phyloP scores from a whole-genome alignment of 257 asterid genomes.

The Ligustrum vulgare region DNA sequence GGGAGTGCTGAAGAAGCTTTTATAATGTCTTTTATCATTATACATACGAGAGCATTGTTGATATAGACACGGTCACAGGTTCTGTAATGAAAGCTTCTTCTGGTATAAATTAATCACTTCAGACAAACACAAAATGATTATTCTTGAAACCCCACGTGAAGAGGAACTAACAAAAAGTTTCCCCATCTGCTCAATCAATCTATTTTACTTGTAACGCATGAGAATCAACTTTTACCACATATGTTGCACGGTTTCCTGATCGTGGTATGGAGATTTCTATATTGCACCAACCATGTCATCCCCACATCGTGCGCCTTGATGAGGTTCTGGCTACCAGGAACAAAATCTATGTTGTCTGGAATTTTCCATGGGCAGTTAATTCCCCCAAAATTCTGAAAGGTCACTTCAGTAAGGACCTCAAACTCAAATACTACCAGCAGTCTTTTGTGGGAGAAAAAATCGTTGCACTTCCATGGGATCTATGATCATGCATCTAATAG shows the following conservation, averaged over 20 bases:
- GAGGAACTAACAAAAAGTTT: too few species aligned
- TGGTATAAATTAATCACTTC: conserved; percentile 93
- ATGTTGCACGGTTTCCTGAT: too few species aligned
- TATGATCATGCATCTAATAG: too few species aligned
- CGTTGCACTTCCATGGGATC: too few species aligned
- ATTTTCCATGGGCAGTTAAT: conserved; percentile 70
- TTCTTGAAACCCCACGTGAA: too few species aligned
- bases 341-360: conserved; percentile 76
- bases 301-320: conserved; percentile 59
- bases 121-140: too few species aligned
- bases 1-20: conserved; percentile 83
- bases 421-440: too few species aligned
- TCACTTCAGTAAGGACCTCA: conserved; percentile 54
- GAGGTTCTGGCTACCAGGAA: conserved; percentile 73
- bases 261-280: too few species aligned
- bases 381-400: conserved; percentile 57
- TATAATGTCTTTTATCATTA: conserved; percentile 96
- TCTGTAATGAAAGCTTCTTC: conserved; percentile 98
- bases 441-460: too few species aligned
- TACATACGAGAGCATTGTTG: conserved; percentile 97
- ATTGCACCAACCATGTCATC: background rate
- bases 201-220: too few species aligned
- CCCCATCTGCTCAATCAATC: too few species aligned
- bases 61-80: conserved; percentile 89
- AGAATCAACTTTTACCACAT: too few species aligned